Conservation (phyloP, 768 basidiomycete species). For the Termitomyces bulborhizus region DNA sequence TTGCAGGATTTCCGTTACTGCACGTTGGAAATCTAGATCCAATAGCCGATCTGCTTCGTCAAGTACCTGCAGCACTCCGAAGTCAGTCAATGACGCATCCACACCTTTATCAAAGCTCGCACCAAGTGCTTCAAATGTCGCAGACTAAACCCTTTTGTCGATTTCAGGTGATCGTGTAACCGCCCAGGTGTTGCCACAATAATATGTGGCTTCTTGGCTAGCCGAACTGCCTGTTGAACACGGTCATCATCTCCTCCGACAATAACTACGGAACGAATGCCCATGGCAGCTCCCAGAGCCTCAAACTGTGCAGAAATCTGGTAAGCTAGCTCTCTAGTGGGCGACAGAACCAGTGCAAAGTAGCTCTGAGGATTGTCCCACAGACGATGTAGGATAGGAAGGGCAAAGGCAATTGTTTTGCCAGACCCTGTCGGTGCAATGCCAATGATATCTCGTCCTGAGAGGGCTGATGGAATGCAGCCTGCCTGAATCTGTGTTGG, state of each 20-base stretch:
- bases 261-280: conserved; percentile 80
- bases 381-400: conserved; percentile 90
- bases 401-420: conserved; percentile 92
- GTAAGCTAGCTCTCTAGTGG: conserved; percentile 92
- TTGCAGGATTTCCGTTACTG: conserved; percentile 92
- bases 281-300: conserved; percentile 85
- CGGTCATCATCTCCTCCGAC: conserved; percentile 93
- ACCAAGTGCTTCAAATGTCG: conserved; percentile 82
- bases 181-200: conserved; percentile 93
- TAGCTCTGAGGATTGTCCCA: conserved; percentile 91
- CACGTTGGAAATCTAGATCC: conserved; percentile 91
- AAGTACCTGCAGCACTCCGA: conserved; percentile 57
- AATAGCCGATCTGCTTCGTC: conserved; percentile 93
- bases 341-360: conserved; percentile 88
- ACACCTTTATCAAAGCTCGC: conserved; percentile 17
- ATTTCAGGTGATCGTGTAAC: conserved; percentile 86
- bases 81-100: background rate
- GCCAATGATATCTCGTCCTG: conserved; percentile 91
- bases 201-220: conserved; percentile 90
- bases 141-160: conserved; percentile 92
- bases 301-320: conserved; percentile 97
- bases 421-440: conserved; percentile 94
- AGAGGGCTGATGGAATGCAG: conserved; percentile 74
- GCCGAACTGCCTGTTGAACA: conserved; percentile 80
- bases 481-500: conserved; percentile 88